Evolutionary conservation across 805 yeast species (phyloP).

Genomic region (Metschnikowia lunata): DNA sequence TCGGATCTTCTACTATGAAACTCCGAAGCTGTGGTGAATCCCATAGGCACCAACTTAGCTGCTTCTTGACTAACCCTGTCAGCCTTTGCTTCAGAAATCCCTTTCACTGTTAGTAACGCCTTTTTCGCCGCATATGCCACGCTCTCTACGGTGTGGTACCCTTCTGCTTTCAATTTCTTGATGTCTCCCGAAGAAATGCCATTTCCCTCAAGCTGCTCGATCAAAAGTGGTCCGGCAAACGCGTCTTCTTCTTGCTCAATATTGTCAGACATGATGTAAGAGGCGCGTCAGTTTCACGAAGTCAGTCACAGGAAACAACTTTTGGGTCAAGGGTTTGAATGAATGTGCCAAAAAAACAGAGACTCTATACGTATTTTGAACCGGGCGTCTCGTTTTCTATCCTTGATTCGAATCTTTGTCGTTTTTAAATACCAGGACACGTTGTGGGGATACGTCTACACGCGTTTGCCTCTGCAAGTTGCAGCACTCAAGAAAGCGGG

Average conservation of each 20-base stretch:
- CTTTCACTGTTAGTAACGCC: constrained; percentile 70
- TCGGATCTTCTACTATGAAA: constrained; percentile 87
- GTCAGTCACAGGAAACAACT: too few relatives aligned
- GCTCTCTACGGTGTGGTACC: constrained; percentile 85
- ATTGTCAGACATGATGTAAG: constrained; percentile 10
- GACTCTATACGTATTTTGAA: too few relatives aligned
- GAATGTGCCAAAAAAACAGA: not conserved
- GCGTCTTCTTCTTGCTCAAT: constrained; percentile 45
- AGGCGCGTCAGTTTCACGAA: constrained; percentile 5
- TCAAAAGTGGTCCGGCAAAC: constrained; percentile 53
- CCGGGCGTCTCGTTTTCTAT: too few relatives aligned
- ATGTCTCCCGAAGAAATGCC: constrained; percentile 82
- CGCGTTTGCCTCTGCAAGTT: too few relatives aligned
- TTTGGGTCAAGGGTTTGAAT: not conserved
- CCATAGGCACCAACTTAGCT: constrained; percentile 84
- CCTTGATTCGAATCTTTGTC: too few relatives aligned
- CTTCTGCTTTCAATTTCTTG: constrained; percentile 74
- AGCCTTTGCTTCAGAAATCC: constrained; percentile 94
- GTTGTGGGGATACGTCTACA: too few relatives aligned
- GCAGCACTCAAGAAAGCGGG: too few relatives aligned
- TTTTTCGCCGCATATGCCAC: constrained; percentile 92
- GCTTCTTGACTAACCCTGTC: constrained; percentile 82
- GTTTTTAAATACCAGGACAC: too few relatives aligned
- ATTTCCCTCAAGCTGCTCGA: constrained; percentile 63
- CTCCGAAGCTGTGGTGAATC: constrained; percentile 95